Evolutionary conservation across 345 rosid genomes (phyloP).

Genomic region (Punica granatum): DNA sequence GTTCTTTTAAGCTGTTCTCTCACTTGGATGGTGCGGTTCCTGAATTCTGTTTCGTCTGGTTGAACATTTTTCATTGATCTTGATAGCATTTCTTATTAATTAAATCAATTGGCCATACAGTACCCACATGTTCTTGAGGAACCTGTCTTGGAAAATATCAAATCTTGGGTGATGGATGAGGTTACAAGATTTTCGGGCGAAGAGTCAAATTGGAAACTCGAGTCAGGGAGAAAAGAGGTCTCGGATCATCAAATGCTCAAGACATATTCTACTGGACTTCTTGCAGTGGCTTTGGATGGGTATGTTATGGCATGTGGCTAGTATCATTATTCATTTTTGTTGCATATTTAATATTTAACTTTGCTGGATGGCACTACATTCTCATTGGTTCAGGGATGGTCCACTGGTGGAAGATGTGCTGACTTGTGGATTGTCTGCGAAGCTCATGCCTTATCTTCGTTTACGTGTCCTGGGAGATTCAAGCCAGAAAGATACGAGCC

Average conservation of each 20-base stretch:
- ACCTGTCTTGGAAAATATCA: slow-evolving; percentile 60
- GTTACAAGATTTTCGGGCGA: slow-evolving; percentile 45
- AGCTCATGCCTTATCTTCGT: slow-evolving; percentile 95
- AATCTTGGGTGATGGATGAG: slow-evolving; percentile 88
- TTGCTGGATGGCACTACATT: background rate
- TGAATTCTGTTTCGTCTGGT: slow-evolving; percentile 4
- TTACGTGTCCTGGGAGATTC: slow-evolving; percentile 77
- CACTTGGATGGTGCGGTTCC: slow-evolving; percentile 58
- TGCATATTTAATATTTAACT: background rate
- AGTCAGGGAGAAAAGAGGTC: slow-evolving; percentile 46
- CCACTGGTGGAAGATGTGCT: slow-evolving; percentile 89
- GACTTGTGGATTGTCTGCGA: slow-evolving; percentile 83
- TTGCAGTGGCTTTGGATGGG: slow-evolving; percentile 77
- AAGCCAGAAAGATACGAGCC: slow-evolving; percentile 59
- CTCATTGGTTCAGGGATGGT: slow-evolving; percentile 51
- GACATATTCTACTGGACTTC: slow-evolving; percentile 88
- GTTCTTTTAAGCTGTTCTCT: slow-evolving; percentile 69
- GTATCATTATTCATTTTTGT: background rate
- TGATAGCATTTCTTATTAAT: background rate
- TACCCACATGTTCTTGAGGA: slow-evolving; percentile 91
- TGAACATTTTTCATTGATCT: background rate
- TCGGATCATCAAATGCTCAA: slow-evolving; percentile 79
- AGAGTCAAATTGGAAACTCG: slow-evolving; percentile 33
- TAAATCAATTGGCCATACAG: slow-evolving; percentile 28
- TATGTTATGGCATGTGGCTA: slow-evolving; percentile 18